Evolutionary conservation across 2,329 filamentous ascomycete species (phyloP).

Genomic region (Aspergillus amoenus): DNA sequence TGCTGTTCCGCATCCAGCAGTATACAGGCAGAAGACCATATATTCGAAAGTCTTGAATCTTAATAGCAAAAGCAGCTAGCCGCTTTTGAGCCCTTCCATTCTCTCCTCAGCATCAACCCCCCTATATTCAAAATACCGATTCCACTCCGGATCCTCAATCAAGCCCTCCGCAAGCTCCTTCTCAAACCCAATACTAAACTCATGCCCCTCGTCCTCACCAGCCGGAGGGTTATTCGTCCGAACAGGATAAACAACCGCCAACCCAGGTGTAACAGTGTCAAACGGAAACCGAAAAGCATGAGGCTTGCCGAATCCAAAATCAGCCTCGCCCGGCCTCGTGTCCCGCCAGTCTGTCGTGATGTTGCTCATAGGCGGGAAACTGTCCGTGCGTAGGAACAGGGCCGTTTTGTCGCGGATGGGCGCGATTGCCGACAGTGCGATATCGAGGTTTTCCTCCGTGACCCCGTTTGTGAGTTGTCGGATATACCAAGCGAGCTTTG

Average conservation of each 20-base stretch:
- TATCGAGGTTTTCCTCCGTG: slow-evolving; percentile 30
- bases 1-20: too few relatives aligned
- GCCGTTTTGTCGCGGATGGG: slow-evolving; percentile 37
- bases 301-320: slow-evolving; percentile 41
- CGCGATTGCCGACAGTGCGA: slow-evolving; percentile 31
- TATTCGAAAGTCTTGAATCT: too few relatives aligned
- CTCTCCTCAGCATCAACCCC: too few relatives aligned
- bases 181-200: too few relatives aligned
- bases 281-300: not conserved
- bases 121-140: too few relatives aligned
- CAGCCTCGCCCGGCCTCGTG: slow-evolving; percentile 21
- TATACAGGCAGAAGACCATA: too few relatives aligned
- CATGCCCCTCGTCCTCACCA: too few relatives aligned
- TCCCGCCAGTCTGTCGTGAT: slow-evolving; percentile 36
- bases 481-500: too few relatives aligned
- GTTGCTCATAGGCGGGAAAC: slow-evolving; percentile 35
- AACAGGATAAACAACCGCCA: not conserved
- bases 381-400: slow-evolving; percentile 34
- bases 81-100: too few relatives aligned
- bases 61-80: too few relatives aligned
- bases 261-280: not conserved
- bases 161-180: too few relatives aligned
- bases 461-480: slow-evolving; percentile 31
- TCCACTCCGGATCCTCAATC: too few relatives aligned
- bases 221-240: not conserved